These are phyloP conservation scores for Schwanniomyces sp. DNA, from an alignment of 805 yeast genomes.

Conservation along the genomic window DNA sequence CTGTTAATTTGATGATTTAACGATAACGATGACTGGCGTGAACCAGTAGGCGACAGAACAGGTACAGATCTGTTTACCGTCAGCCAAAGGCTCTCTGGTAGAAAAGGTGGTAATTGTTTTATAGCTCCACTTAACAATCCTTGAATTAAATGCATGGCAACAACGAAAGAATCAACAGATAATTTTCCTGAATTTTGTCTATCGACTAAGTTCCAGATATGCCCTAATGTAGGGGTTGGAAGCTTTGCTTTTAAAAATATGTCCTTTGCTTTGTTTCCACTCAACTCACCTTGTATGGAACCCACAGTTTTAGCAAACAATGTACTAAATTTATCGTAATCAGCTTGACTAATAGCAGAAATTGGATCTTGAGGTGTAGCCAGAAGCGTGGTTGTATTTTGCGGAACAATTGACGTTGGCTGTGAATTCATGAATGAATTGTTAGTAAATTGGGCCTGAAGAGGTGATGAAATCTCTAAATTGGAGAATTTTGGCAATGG, in stretches of 20 bases:
- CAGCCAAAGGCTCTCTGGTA: conserved; percentile 42
- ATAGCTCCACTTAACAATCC: conserved; percentile 67
- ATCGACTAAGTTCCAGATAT: conserved; percentile 89
- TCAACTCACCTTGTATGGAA: conserved; percentile 55
- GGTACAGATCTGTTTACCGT: conserved; percentile 20
- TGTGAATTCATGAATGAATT: conserved; percentile 42
- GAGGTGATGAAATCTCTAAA: conserved; percentile 22
- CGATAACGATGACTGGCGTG: conserved; percentile 31
- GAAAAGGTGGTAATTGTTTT: conserved; percentile 50
- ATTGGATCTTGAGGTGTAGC: conserved; percentile 34
- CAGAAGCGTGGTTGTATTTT: conserved; percentile 28
- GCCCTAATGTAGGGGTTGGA: conserved; percentile 74
- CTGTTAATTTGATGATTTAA: conserved; percentile 33
- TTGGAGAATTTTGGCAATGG: conserved; percentile 62
- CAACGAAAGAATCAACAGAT: conserved; percentile 71
- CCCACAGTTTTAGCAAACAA: conserved; percentile 68
- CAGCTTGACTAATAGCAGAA: conserved; percentile 56
- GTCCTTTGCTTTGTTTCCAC: conserved; percentile 79
- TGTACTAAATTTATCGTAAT: conserved; percentile 63
- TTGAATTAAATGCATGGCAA: conserved; percentile 95
- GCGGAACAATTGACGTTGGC: conserved; percentile 37
- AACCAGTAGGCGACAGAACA: conserved; percentile 3
- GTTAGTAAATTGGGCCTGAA: conserved; percentile 37
- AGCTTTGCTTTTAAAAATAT: conserved; percentile 88
- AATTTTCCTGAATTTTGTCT: conserved; percentile 71